Conservation (phyloP, 177 flowering plant genomes). For the Telopea speciosissima region DNA sequence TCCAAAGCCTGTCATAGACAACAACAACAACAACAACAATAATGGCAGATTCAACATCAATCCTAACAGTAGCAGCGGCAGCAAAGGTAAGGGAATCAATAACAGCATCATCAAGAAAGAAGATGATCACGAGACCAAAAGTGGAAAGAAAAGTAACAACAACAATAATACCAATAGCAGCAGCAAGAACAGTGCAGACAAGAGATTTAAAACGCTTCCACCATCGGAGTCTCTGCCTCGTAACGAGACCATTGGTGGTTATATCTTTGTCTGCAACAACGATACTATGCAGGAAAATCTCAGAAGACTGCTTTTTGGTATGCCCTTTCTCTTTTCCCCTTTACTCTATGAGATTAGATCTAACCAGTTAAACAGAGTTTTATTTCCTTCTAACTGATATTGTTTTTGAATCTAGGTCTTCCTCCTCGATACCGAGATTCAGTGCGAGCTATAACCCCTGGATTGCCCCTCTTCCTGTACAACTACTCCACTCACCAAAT, state of each 20-base stretch:
- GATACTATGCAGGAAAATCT: conserved; percentile 96
- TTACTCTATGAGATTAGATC: not conserved
- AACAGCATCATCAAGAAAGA: conserved; percentile 22
- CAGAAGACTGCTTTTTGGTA: conserved; percentile 89
- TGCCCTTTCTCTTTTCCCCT: conserved; percentile 11
- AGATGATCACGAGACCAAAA: conserved; percentile 23
- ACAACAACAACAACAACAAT: not conserved
- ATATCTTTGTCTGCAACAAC: conserved; percentile 96
- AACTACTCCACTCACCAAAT: conserved; percentile 93
- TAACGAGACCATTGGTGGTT: conserved; percentile 82
- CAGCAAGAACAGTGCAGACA: conserved; percentile 40
- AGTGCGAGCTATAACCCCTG: conserved; percentile 75
- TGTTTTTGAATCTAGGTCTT: conserved; percentile 34
- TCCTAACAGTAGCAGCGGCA: not conserved
- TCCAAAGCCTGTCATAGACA: conserved; percentile 23
- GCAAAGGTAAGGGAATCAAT: conserved; percentile 23
- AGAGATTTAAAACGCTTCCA: conserved; percentile 95
- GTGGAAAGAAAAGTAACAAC: conserved; percentile 39
- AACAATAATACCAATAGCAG: conserved; percentile 5
- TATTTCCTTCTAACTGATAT: not conserved
- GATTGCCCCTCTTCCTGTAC: conserved; percentile 81
- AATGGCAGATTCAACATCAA: conserved; percentile 13
- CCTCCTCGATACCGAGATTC: conserved; percentile 86
- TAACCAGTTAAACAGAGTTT: too few species aligned
- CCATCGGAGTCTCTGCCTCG: conserved; percentile 81